These are phyloP conservation scores for Pittosporum tobira DNA, from an alignment of 129 eudicot species.

Conservation along the genomic window DNA sequence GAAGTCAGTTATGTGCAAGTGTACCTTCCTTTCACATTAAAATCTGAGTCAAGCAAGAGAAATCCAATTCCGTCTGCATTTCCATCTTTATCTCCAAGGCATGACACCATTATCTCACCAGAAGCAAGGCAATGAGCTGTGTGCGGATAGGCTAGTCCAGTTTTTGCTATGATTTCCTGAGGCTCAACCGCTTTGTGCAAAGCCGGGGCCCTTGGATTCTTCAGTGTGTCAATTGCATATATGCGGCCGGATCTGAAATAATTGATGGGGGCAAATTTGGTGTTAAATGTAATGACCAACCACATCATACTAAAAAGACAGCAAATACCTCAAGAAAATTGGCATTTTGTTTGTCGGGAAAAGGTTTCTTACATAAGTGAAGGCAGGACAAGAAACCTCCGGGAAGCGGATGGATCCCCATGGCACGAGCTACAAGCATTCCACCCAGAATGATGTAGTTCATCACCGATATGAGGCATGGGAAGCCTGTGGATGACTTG, in stretches of 20 bases:
- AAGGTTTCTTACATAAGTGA: constrained; percentile 54
- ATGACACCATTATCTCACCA: constrained; percentile 92
- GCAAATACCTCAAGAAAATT: too few species aligned
- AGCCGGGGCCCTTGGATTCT: constrained; percentile 72
- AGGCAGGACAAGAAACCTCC: constrained; percentile 82
- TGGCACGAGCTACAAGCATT: constrained; percentile 92
- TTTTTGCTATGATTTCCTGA: constrained; percentile 50
- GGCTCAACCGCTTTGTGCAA: constrained; percentile 83
- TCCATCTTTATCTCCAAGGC: constrained; percentile 94
- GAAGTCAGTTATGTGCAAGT: too few species aligned
- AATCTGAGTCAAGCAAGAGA: constrained; percentile 88
- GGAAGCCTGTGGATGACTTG: constrained; percentile 82
- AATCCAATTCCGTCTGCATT: constrained; percentile 88
- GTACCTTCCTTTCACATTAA: constrained; percentile 98
- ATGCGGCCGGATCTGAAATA: constrained; percentile 78
- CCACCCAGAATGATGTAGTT: constrained; percentile 92
- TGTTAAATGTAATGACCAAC: not conserved
- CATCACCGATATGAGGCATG: constrained; percentile 72
- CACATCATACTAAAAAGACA: too few species aligned
- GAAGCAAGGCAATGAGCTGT: constrained; percentile 96
- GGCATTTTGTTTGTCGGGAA: too few species aligned
- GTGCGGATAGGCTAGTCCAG: constrained; percentile 96
- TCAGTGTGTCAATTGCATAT: constrained; percentile 69
- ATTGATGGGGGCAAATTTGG: not conserved
- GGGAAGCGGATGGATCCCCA: constrained; percentile 55